phyloP scores from a whole-genome alignment of 2,329 filamentous ascomycete genomes.

The Monilinia fructigena region DNA sequence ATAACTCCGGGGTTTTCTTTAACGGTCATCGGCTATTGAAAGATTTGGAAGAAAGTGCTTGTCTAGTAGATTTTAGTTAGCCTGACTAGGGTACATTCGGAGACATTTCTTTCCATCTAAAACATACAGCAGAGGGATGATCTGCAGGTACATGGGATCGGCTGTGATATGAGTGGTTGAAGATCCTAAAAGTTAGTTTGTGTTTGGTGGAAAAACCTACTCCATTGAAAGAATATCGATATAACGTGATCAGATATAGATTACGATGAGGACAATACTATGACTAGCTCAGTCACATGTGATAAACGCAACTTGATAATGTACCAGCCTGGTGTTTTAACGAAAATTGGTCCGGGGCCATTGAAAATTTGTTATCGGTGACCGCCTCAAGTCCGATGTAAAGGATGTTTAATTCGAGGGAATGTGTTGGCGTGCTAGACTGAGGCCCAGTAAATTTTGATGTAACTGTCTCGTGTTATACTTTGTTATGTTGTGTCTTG shows the following conservation, averaged over 20 bases:
- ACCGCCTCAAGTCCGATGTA: not conserved
- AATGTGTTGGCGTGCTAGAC: not conserved
- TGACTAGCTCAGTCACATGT: not conserved
- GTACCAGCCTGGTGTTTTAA: too few relatives aligned
- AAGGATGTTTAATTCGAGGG: not conserved
- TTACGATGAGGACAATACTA: not conserved
- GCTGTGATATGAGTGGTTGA: not conserved
- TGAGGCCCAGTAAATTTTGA: slow-evolving; percentile 1
- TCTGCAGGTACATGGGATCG: not conserved
- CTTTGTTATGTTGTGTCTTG: not conserved
- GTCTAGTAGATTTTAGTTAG: slow-evolving; percentile 4
- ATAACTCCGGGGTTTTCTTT: not conserved
- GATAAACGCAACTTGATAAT: not conserved
- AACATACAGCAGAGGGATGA: not conserved
- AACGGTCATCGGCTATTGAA: not conserved
- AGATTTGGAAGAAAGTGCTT: not conserved
- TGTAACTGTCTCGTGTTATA: not conserved
- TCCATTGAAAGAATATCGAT: not conserved
- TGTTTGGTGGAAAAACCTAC: slow-evolving; percentile 9
- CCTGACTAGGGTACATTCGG: not conserved
- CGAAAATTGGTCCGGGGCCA: too few relatives aligned
- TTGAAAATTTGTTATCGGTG: not conserved
- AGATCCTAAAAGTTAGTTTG: not conserved
- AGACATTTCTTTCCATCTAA: not conserved
- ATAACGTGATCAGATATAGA: not conserved